A percentile compares a stretch with the other conserved stretches of the same genome.
Conservation (phyloP, 768 basidiomycete species). For the Amanita pallidorosea region DNA sequence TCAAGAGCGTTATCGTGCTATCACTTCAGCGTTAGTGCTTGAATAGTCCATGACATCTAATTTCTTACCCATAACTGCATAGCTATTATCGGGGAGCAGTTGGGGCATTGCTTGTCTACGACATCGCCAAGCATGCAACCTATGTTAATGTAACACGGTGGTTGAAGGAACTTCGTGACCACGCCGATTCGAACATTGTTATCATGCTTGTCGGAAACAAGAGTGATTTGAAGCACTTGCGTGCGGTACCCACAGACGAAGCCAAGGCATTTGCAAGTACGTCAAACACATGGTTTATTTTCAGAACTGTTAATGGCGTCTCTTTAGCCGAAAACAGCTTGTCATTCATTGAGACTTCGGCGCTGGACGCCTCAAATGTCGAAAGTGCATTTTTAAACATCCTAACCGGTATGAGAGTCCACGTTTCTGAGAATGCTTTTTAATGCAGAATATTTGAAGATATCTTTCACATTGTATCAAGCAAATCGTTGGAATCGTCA, state of each 20-base stretch:
- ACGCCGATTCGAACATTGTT: slow-evolving; percentile 87
- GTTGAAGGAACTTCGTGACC: slow-evolving; percentile 95
- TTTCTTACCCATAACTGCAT: slow-evolving; percentile 3
- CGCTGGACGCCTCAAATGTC: slow-evolving; percentile 98
- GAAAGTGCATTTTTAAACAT: slow-evolving; percentile 97
- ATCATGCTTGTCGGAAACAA: slow-evolving; percentile 98
- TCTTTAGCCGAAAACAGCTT: slow-evolving; percentile 75
- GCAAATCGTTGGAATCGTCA: slow-evolving; percentile 85
- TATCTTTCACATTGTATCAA: slow-evolving; percentile 95
- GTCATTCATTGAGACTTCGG: slow-evolving; percentile 97
- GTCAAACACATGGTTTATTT: slow-evolving; percentile 16
- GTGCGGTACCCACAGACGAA: slow-evolving; percentile 96
- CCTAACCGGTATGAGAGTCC: slow-evolving; percentile 57
- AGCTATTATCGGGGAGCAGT: slow-evolving; percentile 98
- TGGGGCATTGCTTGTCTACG: slow-evolving; percentile 87
- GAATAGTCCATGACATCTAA: slow-evolving; percentile 1
- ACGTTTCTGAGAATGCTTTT: neutral
- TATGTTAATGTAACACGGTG: slow-evolving; percentile 92
- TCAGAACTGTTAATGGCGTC: neutral
- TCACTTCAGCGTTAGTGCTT: slow-evolving; percentile 81
- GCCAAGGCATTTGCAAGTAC: slow-evolving; percentile 83
- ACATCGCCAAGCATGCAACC: slow-evolving; percentile 89
- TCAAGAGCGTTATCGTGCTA: slow-evolving; percentile 95
- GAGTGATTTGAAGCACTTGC: slow-evolving; percentile 96
- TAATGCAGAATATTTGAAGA: slow-evolving; percentile 35